Conservation (phyloP, 2,329 filamentous ascomycete genomes). For the Colletotrichum aenigma region DNA sequence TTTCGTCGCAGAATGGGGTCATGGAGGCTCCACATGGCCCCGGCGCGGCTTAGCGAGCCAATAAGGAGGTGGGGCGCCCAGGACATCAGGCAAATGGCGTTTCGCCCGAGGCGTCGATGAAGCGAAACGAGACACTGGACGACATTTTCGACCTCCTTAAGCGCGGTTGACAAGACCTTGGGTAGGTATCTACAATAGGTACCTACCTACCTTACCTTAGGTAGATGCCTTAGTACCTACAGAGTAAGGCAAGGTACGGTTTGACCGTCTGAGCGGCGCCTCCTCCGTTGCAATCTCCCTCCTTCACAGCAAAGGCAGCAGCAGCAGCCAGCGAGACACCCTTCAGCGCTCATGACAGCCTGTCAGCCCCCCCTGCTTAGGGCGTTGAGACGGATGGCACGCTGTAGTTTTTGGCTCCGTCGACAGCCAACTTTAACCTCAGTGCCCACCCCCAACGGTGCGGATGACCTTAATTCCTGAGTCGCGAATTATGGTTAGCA, state of each 20-base stretch:
- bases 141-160: neutral
- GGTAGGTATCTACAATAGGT: neutral
- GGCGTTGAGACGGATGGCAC: neutral
- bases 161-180: neutral
- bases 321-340: neutral
- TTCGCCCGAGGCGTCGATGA: conserved; percentile 44
- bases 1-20: conserved; percentile 35
- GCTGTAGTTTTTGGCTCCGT: neutral
- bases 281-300: conserved; percentile 1
- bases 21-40: conserved; percentile 22
- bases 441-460: neutral
- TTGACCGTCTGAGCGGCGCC: neutral
- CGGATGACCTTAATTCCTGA: neutral
- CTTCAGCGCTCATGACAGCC: neutral
- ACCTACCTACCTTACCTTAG: no score
- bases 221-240: neutral
- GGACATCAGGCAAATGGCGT: conserved; percentile 38
- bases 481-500: neutral
- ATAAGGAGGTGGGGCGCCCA: conserved; percentile 20
- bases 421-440: neutral
- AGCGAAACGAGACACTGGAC: conserved; percentile 33
- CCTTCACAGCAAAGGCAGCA: neutral
- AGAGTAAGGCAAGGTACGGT: neutral
- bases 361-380: neutral
- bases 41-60: conserved; percentile 22